Conservation (phyloP, 768 basidiomycete species). For the Lactarius tabidus region DNA sequence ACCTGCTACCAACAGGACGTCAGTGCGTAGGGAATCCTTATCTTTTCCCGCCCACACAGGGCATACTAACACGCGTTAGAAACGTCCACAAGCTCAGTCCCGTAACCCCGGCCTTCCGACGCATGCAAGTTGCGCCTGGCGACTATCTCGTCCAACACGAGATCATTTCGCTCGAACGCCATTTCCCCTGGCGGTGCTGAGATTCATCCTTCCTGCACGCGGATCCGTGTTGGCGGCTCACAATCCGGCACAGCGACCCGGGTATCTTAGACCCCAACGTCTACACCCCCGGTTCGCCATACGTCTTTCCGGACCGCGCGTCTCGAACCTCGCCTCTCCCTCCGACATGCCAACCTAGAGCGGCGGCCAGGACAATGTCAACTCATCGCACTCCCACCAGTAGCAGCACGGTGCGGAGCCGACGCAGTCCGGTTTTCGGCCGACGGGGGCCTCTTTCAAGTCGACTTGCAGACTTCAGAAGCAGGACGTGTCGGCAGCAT, state of each 20-base stretch:
- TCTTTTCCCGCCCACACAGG: too few relatives aligned
- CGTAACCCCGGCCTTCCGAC: constrained; percentile 33
- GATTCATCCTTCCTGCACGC: constrained; percentile 73
- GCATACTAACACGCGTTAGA: not conserved
- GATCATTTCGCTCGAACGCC: constrained; percentile 73
- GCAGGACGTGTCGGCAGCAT: not conserved
- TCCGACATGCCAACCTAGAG: constrained; percentile 1
- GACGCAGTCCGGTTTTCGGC: not conserved
- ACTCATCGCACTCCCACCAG: not conserved
- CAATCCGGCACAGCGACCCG: constrained; percentile 54
- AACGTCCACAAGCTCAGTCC: constrained; percentile 26
- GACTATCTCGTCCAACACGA: constrained; percentile 77
- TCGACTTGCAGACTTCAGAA: constrained; percentile 9
- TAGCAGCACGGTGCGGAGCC: not conserved
- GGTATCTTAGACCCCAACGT: constrained; percentile 60
- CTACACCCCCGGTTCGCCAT: not conserved
- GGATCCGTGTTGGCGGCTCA: constrained; percentile 49
- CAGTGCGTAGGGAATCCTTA: constrained; percentile 24
- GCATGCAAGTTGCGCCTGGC: constrained; percentile 56
- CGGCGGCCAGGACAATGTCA: not conserved
- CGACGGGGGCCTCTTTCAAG: not conserved
- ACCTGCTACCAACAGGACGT: constrained; percentile 32
- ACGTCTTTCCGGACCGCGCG: constrained; percentile 21
- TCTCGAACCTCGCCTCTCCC: constrained; percentile 26
- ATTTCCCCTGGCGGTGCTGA: constrained; percentile 59